These are phyloP conservation scores for Xylariaceae sp. DNA, from an alignment of 2,329 filamentous ascomycete genomes.

Conservation along the genomic window DNA sequence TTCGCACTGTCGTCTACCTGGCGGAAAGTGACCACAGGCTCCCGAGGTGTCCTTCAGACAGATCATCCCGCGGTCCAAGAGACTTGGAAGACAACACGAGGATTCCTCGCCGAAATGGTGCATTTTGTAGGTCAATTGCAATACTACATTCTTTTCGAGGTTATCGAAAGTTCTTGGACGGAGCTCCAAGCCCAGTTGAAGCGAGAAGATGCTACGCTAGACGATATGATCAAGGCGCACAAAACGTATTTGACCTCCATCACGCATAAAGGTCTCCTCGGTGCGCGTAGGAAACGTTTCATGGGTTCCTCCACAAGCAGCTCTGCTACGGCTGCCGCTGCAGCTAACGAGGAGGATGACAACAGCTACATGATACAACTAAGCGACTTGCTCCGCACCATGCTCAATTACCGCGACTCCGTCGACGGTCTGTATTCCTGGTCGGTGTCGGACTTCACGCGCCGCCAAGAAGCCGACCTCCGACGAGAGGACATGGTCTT, in stretches of 20 bases:
- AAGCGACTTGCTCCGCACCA: constrained; percentile 85
- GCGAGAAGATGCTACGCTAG: constrained; percentile 82
- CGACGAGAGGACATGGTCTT: constrained; percentile 21
- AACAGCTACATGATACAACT: constrained; percentile 84
- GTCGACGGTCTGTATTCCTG: constrained; percentile 94
- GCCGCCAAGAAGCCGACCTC: constrained; percentile 77
- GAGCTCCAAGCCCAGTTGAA: constrained; percentile 77
- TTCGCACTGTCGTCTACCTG: constrained; percentile 88
- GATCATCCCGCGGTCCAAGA: constrained; percentile 62
- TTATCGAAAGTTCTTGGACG: constrained; percentile 94
- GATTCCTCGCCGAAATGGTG: constrained; percentile 92
- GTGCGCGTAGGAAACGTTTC: constrained; percentile 55
- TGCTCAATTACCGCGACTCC: constrained; percentile 89
- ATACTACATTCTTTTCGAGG: constrained; percentile 98
- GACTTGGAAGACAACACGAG: constrained; percentile 87
- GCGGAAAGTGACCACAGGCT: constrained; percentile 92
- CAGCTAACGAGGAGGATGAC: constrained; percentile 56
- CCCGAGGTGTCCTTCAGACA: constrained; percentile 80
- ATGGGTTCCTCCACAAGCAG: constrained; percentile 37
- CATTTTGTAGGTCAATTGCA: constrained; percentile 96
- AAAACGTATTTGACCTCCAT: constrained; percentile 87
- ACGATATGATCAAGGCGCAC: constrained; percentile 91
- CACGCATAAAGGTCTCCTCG: constrained; percentile 90
- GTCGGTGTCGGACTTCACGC: constrained; percentile 89
- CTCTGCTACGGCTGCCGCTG: constrained; percentile 25